Percentiles rank a stretch among this genome's conserved stretches.
phyloP scores from a whole-genome alignment of 73 alveolate genomes.

The Paramecium tetraurelia region DNA sequence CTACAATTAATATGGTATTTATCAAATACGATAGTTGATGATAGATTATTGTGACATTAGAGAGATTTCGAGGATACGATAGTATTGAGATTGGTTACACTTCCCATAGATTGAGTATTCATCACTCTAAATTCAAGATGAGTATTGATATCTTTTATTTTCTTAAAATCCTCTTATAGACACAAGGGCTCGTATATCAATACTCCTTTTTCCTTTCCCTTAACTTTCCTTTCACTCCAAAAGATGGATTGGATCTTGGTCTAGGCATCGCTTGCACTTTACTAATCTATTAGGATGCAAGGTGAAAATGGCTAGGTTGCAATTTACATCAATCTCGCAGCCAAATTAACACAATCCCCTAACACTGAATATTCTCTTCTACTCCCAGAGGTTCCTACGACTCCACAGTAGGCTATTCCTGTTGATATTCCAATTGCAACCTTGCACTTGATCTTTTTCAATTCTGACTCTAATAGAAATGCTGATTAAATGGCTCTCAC shows the following conservation, averaged over 20 bases:
- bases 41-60: background rate
- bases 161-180: background rate
- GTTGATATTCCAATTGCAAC: slow-evolving; percentile 87
- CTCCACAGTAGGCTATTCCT: slow-evolving; percentile 92
- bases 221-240: slow-evolving; percentile 50
- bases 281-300: background rate
- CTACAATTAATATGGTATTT: background rate
- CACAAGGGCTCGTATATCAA: slow-evolving; percentile 34
- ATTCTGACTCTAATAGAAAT: slow-evolving; percentile 76
- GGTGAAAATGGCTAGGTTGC: slow-evolving; percentile 23
- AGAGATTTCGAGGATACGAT: background rate
- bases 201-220: slow-evolving; percentile 37
- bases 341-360: slow-evolving; percentile 94
- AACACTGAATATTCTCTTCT: slow-evolving; percentile 93
- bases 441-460: slow-evolving; percentile 74
- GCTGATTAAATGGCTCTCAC: slow-evolving; percentile 88
- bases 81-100: background rate
- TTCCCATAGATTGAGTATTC: background rate
- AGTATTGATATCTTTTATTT: background rate
- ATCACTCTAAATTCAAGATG: background rate
- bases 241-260: slow-evolving; percentile 20
- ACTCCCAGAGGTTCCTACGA: slow-evolving; percentile 89
- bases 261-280: slow-evolving; percentile 27
- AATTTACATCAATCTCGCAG: slow-evolving; percentile 88
- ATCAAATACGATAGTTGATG: background rate